Evolutionary conservation across 2,329 filamentous ascomycete genomes (phyloP).

Genomic region (Boeremia lycopersici): DNA sequence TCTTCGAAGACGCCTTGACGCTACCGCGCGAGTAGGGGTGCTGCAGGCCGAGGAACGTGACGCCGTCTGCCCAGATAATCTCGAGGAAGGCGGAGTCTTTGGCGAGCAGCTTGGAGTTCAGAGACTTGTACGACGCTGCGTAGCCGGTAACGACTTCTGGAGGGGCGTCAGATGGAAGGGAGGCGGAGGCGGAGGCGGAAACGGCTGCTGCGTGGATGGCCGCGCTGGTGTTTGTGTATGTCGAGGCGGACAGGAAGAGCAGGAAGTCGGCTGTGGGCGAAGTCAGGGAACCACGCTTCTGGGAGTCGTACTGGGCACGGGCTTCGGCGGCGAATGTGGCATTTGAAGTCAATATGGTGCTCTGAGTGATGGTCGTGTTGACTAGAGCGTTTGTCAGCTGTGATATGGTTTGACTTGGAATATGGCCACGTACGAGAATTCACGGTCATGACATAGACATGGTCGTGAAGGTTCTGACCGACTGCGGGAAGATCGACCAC

Average conservation of each 20-base stretch:
- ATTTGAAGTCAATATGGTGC: conserved; percentile 18
- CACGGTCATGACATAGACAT: conserved; percentile 18
- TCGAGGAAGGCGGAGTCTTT: conserved; percentile 27
- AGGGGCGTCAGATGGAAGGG: conserved; percentile 22
- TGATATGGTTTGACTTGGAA: neutral
- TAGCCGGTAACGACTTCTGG: conserved; percentile 28
- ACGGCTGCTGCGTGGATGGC: conserved; percentile 23
- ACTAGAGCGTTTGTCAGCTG: conserved; percentile 8
- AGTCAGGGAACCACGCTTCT: conserved; percentile 20
- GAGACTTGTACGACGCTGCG: conserved; percentile 18
- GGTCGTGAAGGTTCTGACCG: conserved; percentile 34
- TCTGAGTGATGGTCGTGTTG: conserved; percentile 18
- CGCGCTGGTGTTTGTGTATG: conserved; percentile 24
- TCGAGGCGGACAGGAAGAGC: conserved; percentile 28
- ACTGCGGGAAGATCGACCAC: conserved; percentile 34
- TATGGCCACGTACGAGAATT: conserved; percentile 15
- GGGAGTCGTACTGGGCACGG: conserved; percentile 20
- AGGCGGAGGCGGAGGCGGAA: conserved; percentile 20
- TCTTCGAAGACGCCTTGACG: conserved; percentile 26
- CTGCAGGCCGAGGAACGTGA: conserved; percentile 23
- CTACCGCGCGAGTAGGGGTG: conserved; percentile 36
- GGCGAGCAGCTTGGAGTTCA: conserved; percentile 25
- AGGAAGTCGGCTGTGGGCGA: conserved; percentile 30
- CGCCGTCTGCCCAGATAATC: conserved; percentile 29
- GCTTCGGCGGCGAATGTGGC: conserved; percentile 30